Conservation (phyloP, 1,284 basidiomycete genomes). For the Trichosporon sp. region DNA sequence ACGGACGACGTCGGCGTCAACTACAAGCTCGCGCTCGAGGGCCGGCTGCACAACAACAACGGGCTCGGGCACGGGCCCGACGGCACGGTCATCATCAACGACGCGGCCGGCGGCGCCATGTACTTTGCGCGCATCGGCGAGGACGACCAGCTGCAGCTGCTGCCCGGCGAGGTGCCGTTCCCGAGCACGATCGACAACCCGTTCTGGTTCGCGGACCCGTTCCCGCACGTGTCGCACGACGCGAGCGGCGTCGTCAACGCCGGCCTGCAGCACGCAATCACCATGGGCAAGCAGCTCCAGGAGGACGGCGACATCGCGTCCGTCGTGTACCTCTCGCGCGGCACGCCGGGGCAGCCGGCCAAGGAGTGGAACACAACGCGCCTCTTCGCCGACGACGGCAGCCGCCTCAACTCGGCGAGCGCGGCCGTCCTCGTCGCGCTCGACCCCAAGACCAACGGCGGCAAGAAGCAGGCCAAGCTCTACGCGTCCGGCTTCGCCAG, state of each 20-base stretch:
- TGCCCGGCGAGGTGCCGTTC: slow-evolving; percentile 9
- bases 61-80: slow-evolving; percentile 29
- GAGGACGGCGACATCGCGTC: slow-evolving; percentile 6
- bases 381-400: slow-evolving; percentile 28
- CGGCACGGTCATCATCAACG: slow-evolving; percentile 23
- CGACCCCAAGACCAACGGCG: slow-evolving; percentile 18
- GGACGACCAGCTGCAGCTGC: slow-evolving; percentile 7
- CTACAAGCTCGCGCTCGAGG: slow-evolving; percentile 20
- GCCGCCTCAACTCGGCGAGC: slow-evolving; percentile 18
- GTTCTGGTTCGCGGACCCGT: slow-evolving; percentile 29
- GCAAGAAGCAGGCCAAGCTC: slow-evolving; percentile 30
- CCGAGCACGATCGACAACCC: slow-evolving; percentile 34
- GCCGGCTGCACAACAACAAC: slow-evolving; percentile 34
- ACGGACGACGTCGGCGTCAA: slow-evolving; percentile 9
- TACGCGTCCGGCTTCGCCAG: slow-evolving; percentile 27
- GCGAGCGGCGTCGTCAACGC: slow-evolving; percentile 26
- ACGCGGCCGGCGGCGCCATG: slow-evolving; percentile 28
- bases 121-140: slow-evolving; percentile 10
- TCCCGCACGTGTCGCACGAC: slow-evolving; percentile 18
- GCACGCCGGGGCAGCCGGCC: slow-evolving; percentile 2
- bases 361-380: slow-evolving; percentile 15
- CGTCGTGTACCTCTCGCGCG: slow-evolving; percentile 18
- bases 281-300: slow-evolving; percentile 9
- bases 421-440: slow-evolving; percentile 25
- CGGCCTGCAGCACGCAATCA: slow-evolving; percentile 22